Evolutionary conservation across 1,139 yeast species (phyloP).

Genomic region (Geotrichum bryndzae): DNA sequence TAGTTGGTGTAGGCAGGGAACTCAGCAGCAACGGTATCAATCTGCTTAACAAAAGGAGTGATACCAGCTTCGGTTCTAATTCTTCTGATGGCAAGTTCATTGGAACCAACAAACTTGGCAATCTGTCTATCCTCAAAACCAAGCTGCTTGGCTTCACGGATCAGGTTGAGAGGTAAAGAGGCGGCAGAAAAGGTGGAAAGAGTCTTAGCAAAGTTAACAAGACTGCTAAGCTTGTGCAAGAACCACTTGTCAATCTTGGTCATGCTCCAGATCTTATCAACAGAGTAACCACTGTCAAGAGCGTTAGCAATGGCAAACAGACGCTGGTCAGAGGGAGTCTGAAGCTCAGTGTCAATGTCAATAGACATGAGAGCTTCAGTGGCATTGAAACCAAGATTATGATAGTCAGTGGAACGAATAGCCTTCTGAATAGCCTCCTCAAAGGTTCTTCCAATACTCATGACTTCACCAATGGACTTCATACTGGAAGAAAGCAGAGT

Average conservation of each 20-base stretch:
- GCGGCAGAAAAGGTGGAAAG: slow-evolving; percentile 55
- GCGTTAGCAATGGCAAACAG: slow-evolving; percentile 96
- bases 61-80: slow-evolving; percentile 45
- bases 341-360: slow-evolving; percentile 84
- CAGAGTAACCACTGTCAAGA: slow-evolving; percentile 72
- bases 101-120: slow-evolving; percentile 61
- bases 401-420: slow-evolving; percentile 90
- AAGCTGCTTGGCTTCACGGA: slow-evolving; percentile 86
- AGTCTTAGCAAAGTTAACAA: slow-evolving; percentile 62
- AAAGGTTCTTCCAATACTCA: slow-evolving; percentile 97
- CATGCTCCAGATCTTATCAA: slow-evolving; percentile 83
- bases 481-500: slow-evolving; percentile 90
- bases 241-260: slow-evolving; percentile 96
- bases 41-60: slow-evolving; percentile 89
- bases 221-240: slow-evolving; percentile 71
- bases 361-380: slow-evolving; percentile 83
- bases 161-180: slow-evolving; percentile 50
- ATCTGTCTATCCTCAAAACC: slow-evolving; percentile 96
- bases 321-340: slow-evolving; percentile 95
- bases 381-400: slow-evolving; percentile 86
- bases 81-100: slow-evolving; percentile 70
- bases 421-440: slow-evolving; percentile 99
- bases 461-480: slow-evolving; percentile 99
- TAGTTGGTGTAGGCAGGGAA: slow-evolving; percentile 97
- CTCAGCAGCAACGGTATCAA: slow-evolving; percentile 97